Conservation (phyloP, 2,329 filamentous ascomycete species). For the Ophiostoma novo-ulmi region DNA sequence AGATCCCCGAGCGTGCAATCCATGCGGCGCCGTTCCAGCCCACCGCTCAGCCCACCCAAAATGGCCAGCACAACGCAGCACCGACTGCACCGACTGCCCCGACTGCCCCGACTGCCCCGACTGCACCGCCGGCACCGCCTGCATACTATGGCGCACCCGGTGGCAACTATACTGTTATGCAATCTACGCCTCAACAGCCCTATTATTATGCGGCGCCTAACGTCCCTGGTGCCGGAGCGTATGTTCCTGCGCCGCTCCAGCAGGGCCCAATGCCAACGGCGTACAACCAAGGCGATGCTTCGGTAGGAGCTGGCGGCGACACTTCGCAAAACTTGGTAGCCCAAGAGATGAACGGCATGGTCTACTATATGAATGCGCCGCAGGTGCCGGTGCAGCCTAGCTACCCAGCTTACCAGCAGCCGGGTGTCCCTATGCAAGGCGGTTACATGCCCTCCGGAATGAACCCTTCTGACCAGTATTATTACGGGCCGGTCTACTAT, state of each 20-base stretch:
- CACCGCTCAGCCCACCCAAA: conserved; percentile 61
- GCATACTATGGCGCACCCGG: conserved; percentile 26
- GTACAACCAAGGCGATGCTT: conserved; percentile 39
- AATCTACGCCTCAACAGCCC: conserved; percentile 44
- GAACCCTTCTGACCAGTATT: conserved; percentile 55
- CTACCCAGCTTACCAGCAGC: conserved; percentile 44
- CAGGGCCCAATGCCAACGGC: conserved; percentile 33
- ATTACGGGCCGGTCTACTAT: conserved; percentile 44
- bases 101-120: conserved; percentile 47
- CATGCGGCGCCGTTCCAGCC: conserved; percentile 88
- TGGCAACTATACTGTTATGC: conserved; percentile 49
- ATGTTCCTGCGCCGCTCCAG: conserved; percentile 49
- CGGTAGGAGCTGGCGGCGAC: conserved; percentile 28
- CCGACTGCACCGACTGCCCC: conserved; percentile 37
- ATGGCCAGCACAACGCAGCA: conserved; percentile 41
- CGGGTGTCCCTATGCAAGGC: conserved; percentile 34
- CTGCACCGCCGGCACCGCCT: conserved; percentile 42
- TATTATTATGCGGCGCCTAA: conserved; percentile 34
- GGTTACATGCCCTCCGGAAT: conserved; percentile 48
- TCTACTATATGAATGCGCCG: conserved; percentile 86
- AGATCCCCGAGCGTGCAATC: conserved; percentile 87
- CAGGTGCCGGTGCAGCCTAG: conserved; percentile 61
- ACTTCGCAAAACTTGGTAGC: conserved; percentile 54
- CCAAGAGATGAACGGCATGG: conserved; percentile 91
- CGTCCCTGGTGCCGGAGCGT: conserved; percentile 47